phyloP scores from a whole-genome alignment of 2,329 filamentous ascomycete genomes.

The Rhinocladiella similis region DNA sequence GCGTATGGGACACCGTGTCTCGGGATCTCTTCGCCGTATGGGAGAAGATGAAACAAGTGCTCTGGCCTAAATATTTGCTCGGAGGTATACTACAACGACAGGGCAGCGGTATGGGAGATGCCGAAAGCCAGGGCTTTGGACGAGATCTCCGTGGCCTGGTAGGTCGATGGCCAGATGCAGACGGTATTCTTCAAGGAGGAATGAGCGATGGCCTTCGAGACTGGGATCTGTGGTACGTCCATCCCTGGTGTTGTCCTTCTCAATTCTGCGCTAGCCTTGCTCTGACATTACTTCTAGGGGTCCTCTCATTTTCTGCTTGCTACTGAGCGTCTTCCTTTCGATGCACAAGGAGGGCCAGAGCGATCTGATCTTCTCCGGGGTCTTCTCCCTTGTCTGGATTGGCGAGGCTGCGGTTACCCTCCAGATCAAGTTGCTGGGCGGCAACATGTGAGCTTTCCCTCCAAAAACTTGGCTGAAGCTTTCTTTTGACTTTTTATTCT shows the following conservation, averaged over 20 bases:
- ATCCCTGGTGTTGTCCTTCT: background rate
- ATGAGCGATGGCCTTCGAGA: slow-evolving; percentile 91
- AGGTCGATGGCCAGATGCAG: slow-evolving; percentile 67
- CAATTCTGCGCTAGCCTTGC: no score
- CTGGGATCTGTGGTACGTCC: slow-evolving; percentile 83
- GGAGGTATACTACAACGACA: slow-evolving; percentile 61
- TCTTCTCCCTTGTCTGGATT: slow-evolving; percentile 96
- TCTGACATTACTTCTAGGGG: slow-evolving; percentile 56
- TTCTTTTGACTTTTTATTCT: slow-evolving; percentile 16
- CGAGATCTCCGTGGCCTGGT: slow-evolving; percentile 55
- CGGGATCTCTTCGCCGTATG: slow-evolving; percentile 90
- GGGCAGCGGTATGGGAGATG: slow-evolving; percentile 59
- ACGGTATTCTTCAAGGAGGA: slow-evolving; percentile 63
- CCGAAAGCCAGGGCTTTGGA: slow-evolving; percentile 50
- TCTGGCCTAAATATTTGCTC: slow-evolving; percentile 93
- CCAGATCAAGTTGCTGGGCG: slow-evolving; percentile 94
- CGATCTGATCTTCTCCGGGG: slow-evolving; percentile 87
- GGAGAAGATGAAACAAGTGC: slow-evolving; percentile 96
- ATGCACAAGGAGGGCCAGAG: slow-evolving; percentile 77
- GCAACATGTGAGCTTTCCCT: slow-evolving; percentile 77
- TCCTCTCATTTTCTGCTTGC: slow-evolving; percentile 87
- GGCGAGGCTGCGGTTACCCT: slow-evolving; percentile 95
- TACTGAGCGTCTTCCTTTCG: slow-evolving; percentile 84
- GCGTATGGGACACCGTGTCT: slow-evolving; percentile 94
- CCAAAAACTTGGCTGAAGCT: background rate